Base-by-base conservation (phyloP, 495 filamentous ascomycete species). In the Penicillium tannophilum region DNA sequence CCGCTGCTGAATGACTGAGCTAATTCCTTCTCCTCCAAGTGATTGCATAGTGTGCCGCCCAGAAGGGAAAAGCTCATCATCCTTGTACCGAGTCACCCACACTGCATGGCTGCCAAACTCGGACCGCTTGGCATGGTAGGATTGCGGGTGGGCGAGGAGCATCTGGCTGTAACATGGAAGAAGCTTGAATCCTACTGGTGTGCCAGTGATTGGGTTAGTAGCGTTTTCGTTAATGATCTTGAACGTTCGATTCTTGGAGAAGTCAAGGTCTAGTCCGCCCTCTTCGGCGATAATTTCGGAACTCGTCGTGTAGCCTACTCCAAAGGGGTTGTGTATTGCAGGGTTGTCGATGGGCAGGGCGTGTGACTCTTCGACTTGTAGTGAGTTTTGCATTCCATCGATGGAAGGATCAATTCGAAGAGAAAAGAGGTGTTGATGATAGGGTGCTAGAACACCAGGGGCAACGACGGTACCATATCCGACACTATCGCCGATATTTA, bases 341-440 rank as follows among this genome's bases (percentile, higher is more conserved):
- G 58, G 59, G 45, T 72, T 63, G 12, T 81, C 78, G 44, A 88
- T 77, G 4, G 90, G 86, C 76, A 91, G 83, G 2, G 89, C 69
- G 64, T 87, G 75, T 0, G 88, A 84, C 63, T 92, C 89, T 54
- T 91, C 88, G 63, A 85, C 84, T n/a, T 84, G 81, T 11, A 92
- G 67, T 1, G 85, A 79, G 71, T 93, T 93, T 23, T 70, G 59
- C 52, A 83, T 79, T 2, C 92, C 93, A 56, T 90, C 92, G 52
- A 97, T 77, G 45, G 83, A 80, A 0, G 93, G 92, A 69, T 97
- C 92, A 5, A 97, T 82, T 16, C 93, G 89, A 0, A 96, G 85
- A 20, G 82, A 89, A 76, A 97, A 95, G 56, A 96, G 86, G 72
- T 97, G 93, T 64, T 97, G 93, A 64, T 97, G 93, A 61, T 88